Evolutionary conservation across 495 filamentous ascomycete species (phyloP).

Genomic region (Penicillium nucicola): DNA sequence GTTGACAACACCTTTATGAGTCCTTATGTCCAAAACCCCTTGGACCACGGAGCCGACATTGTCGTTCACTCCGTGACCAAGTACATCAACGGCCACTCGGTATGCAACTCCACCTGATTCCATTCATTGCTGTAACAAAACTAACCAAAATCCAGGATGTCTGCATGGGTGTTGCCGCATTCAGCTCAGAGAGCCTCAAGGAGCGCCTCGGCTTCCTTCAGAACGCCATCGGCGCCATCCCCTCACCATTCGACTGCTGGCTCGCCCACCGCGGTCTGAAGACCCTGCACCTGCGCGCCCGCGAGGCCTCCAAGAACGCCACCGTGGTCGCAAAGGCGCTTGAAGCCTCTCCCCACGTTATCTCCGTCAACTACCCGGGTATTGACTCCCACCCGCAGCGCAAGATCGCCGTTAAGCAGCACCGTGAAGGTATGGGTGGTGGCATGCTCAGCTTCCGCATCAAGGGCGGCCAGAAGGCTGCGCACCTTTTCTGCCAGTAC

Average conservation of each 20-base stretch:
- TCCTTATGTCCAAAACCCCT: constrained; percentile 93
- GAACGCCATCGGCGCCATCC: constrained; percentile 95
- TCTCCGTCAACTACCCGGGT: constrained; percentile 93
- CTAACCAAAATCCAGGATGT: constrained; percentile 65
- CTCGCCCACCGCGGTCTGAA: constrained; percentile 98
- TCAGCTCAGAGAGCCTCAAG: constrained; percentile 77
- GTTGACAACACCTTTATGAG: constrained; percentile 98
- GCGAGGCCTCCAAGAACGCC: constrained; percentile 80
- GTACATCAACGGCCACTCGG: constrained; percentile 96
- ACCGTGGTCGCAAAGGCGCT: constrained; percentile 72
- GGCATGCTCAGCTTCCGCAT: constrained; percentile 98
- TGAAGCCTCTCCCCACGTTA: constrained; percentile 74
- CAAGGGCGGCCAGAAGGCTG: constrained; percentile 79
- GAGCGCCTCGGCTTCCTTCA: constrained; percentile 85
- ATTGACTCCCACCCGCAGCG: constrained; percentile 83
- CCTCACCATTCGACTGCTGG: constrained; percentile 95
- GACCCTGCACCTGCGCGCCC: constrained; percentile 89
- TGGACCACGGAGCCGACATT: constrained; percentile 93
- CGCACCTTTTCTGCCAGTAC: constrained; percentile 85
- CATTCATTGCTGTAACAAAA: not conserved
- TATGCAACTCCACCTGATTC: constrained; percentile 21
- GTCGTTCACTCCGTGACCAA: constrained; percentile 99
- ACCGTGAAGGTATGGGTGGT: constrained; percentile 91
- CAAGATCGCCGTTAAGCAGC: constrained; percentile 80
- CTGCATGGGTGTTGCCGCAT: constrained; percentile 97